phyloP scores from a whole-genome alignment of 345 rosid species.

The Eucalyptus fibrosa region DNA sequence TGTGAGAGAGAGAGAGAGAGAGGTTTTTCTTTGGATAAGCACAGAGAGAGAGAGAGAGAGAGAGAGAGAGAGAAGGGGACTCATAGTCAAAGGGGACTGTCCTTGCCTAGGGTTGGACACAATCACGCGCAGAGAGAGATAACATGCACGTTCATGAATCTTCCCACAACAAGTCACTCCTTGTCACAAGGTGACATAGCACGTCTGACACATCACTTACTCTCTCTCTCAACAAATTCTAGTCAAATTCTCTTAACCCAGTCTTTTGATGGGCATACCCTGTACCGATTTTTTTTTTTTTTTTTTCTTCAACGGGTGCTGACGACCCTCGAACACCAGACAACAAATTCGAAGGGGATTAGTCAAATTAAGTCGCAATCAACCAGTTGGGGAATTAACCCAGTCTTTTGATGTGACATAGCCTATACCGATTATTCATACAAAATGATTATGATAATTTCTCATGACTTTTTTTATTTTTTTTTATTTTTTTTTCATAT shows the following conservation, averaged over 20 bases:
- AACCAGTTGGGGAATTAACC: too few species aligned
- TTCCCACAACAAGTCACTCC: not conserved
- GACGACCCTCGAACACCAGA: too few species aligned
- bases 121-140: not conserved
- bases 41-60: not conserved
- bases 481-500: rapidly evolving
- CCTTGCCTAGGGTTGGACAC: not conserved
- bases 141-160: not conserved
- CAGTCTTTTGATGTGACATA: too few species aligned
- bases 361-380: too few species aligned
- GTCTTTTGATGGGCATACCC: not conserved
- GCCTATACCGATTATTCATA: not conserved
- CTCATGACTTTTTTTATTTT: rapidly evolving
- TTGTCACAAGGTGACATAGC: not conserved
- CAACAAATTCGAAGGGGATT: too few species aligned
- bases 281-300: too few species aligned
- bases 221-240: not conserved
- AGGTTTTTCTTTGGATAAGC: not conserved
- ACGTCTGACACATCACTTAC: not conserved
- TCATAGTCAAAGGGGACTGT: not conserved
- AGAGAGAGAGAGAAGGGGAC: not conserved
- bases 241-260: not conserved
- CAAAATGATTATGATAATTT: not conserved
- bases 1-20: not conserved
- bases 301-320: too few species aligned